phyloP scores from a whole-genome alignment of 1,284 basidiomycete species.

The Cryptococcus sp. region DNA sequence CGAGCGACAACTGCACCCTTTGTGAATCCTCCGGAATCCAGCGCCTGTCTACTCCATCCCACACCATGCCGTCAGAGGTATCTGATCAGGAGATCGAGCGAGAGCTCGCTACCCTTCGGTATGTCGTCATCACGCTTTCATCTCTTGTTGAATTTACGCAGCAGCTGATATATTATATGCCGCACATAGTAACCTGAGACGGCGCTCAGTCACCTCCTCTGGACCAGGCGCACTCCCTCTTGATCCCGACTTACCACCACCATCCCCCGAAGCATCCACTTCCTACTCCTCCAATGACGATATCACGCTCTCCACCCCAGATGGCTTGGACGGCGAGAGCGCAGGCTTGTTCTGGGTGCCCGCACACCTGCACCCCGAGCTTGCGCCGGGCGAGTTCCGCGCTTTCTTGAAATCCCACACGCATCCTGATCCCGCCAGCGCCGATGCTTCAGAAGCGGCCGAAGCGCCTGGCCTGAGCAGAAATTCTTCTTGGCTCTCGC shows the following conservation, averaged over 20 bases:
- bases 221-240: constrained; percentile 76
- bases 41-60: no score
- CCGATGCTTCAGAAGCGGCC: constrained; percentile 39
- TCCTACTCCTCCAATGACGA: constrained; percentile 48
- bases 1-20: no score
- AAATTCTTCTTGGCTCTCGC: constrained; percentile 43
- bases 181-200: constrained; percentile 64
- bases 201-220: constrained; percentile 71
- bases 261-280: constrained; percentile 28
- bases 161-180: background rate
- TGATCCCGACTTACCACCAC: constrained; percentile 78
- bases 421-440: constrained; percentile 59
- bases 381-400: constrained; percentile 93
- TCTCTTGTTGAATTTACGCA: background rate
- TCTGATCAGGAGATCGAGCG: constrained; percentile 79
- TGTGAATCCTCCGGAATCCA: no score
- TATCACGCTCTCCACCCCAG: constrained; percentile 43
- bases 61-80: constrained; percentile 31
- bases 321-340: constrained; percentile 40
- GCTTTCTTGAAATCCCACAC: constrained; percentile 94
- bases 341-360: constrained; percentile 89
- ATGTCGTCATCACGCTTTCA: constrained; percentile 16
- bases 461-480: constrained; percentile 34
- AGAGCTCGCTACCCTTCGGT: constrained; percentile 75
- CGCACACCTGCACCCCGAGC: constrained; percentile 91